Base-by-base conservation (phyloP, 345 rosid species). In the Turritis glabra region DNA sequence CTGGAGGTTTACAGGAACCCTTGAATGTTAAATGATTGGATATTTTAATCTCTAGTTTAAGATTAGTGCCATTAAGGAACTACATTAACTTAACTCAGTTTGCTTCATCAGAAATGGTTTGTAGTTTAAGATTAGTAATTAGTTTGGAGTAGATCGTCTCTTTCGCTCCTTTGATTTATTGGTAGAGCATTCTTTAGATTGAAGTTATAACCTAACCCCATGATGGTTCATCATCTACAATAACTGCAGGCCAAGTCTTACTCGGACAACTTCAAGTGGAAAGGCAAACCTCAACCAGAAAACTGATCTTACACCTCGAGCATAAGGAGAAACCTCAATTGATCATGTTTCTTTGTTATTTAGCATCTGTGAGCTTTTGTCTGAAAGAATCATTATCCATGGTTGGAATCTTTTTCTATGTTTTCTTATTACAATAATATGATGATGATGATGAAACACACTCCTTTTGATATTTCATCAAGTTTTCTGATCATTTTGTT, bases 221-320 rank as follows among this genome's bases (percentile, higher is more conserved):
- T 68, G 61, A 33, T 43, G 75, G 47, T 47, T 47, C 30, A 21
- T 48, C 37, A 26, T 53, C 69, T 59, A 50, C 17, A 12, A 12
- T 37, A 2, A 51, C 15, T 81, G 44, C 87, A 88, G 97, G 78
- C 77, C 1, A 89, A 91, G 82, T 79, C 94, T 7, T 93, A 89
- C 83, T 89, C 97, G n/a, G 96, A 89, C 75, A 93, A 93, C 89
- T 93, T 91, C 86, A 89, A 89, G 69, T 90, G 94, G 96, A 93
- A 88, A 82, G 94, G 96, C 76, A 82, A 82, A 1, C 85, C 87
- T 35, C 80, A 83, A 69, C 22, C 84, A 25, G 81, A 84, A 30
- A 75, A 65, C 40, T 81, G 78, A 85, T 65, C 48, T 26, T 43
- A 1, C 53, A 25, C 38, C 38, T 63, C 67, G 2, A 70, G 4